Evolutionary conservation across 768 basidiomycete species (phyloP), one percentile per base, ranked within the genome.

Genomic region (Austroboletus eburneus): DNA sequence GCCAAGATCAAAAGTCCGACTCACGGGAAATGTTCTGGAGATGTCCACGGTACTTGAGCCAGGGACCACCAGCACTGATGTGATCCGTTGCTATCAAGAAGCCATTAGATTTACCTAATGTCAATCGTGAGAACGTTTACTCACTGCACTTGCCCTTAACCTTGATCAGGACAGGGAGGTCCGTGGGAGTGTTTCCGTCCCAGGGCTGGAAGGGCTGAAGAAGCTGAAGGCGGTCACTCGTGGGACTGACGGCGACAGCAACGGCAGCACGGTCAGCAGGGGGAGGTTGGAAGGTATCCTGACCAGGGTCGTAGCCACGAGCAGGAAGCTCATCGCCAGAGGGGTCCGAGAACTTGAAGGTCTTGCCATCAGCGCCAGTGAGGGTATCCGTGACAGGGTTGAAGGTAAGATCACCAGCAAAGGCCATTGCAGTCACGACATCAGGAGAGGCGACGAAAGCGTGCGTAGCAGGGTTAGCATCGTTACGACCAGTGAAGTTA

Each of bases 401-500:
- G 80, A 99, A 99, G 50, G 87, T 81, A 58, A 99, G 87, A 52
- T 81, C 76, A 48, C 96, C 96, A 50, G 90, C 91, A 70, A 96
- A 97, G 48, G 89, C 81, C 78, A 99, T 85, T 50, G 96, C 96
- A 56, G 95, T 97, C 66, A 97, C 95, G 66, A 99, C 73, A 61
- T 96, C 90, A 35, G 90, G 91, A 27, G 91, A 92, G 33, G 91
- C 85, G 61, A 95, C 91, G 63, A 94, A 95, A 40, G 91, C 90
- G 70, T 98, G 96, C 25, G 96, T 99, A 52, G 93, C 93, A 18
- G 95, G 93, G 81, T 99, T 98, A 59, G 96, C 94, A 62, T 98
- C 96, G 70, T 99, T 99, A 65, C 96, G 92, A 48, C 95, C 96
- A 57, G 96, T 98, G 77, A 99, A 99, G 85, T 99, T 99, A 68